Evolutionary conservation across 768 basidiomycete genomes (phyloP).

Genomic region (Naematelia aurantialba): DNA sequence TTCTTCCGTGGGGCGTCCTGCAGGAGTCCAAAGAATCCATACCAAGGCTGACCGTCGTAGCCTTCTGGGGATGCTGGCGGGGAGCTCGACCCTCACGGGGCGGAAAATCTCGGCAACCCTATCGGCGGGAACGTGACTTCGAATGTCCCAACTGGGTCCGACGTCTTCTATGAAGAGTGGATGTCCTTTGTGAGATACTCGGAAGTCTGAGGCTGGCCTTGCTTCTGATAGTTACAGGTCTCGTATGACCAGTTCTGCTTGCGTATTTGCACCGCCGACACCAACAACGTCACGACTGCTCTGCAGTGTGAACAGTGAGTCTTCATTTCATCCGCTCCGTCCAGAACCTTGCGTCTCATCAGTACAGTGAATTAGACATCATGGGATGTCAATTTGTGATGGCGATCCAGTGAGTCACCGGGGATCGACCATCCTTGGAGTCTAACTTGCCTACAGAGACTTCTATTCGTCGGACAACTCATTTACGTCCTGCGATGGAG

Average conservation of each 20-base stretch:
- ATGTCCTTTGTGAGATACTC: constrained; percentile 43
- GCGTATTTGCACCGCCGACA: constrained; percentile 53
- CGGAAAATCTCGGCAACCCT: constrained; percentile 51
- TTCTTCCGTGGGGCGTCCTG: too few relatives aligned
- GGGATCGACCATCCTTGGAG: neutral
- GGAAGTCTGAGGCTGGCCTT: neutral
- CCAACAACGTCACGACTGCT: constrained; percentile 49
- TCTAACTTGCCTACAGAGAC: constrained; percentile 20
- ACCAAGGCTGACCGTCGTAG: constrained; percentile 12
- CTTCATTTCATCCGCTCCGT: neutral
- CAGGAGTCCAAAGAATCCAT: too few relatives aligned
- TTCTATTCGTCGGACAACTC: constrained; percentile 40
- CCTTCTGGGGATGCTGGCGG: constrained; percentile 52
- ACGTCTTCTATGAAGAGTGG: constrained; percentile 54
- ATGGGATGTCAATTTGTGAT: constrained; percentile 51
- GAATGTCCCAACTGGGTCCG: constrained; percentile 42
- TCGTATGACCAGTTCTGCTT: constrained; percentile 55
- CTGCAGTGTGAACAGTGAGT: constrained; percentile 45
- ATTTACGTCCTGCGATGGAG: constrained; percentile 55
- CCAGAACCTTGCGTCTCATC: neutral
- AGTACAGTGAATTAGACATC: constrained; percentile 40
- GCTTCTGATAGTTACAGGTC: constrained; percentile 40
- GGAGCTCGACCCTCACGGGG: constrained; percentile 54
- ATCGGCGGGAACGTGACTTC: constrained; percentile 51
- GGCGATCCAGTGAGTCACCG: constrained; percentile 43